phyloP scores from a whole-genome alignment of 345 rosid species.

The Nephelium lappaceum region DNA sequence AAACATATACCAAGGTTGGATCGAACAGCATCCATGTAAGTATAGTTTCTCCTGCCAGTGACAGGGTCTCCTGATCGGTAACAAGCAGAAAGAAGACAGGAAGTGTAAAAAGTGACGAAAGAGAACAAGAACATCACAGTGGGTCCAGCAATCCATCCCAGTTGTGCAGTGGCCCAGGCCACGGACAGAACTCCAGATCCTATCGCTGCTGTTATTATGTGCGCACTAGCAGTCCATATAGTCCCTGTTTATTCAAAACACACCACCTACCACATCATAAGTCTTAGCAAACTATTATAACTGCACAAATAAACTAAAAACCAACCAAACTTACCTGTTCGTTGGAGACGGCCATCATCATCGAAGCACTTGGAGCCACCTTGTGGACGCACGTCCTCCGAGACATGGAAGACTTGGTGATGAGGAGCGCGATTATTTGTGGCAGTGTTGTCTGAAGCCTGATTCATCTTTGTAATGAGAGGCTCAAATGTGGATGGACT shows the following conservation, averaged over 20 bases:
- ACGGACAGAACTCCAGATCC: slow-evolving; percentile 18
- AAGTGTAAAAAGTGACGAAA: background rate
- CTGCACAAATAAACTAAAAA: too few relatives aligned
- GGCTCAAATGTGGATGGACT: too few relatives aligned
- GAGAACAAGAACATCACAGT: background rate
- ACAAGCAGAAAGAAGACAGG: slow-evolving; percentile 11
- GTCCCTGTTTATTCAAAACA: background rate
- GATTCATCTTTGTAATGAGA: slow-evolving; percentile 31
- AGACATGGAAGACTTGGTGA: slow-evolving; percentile 35
- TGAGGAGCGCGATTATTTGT: slow-evolving; percentile 16
- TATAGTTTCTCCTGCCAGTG: background rate
- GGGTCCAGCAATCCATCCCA: slow-evolving; percentile 18
- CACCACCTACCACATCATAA: too few relatives aligned
- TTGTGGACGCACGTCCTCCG: slow-evolving; percentile 41
- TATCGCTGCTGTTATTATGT: background rate
- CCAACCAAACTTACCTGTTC: slow-evolving; percentile 55
- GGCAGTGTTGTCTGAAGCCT: background rate
- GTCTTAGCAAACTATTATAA: background rate
- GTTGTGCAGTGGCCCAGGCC: slow-evolving; percentile 6
- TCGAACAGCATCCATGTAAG: slow-evolving; percentile 14
- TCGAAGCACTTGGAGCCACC: slow-evolving; percentile 63
- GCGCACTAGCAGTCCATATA: background rate
- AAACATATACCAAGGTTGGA: background rate
- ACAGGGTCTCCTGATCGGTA: background rate
- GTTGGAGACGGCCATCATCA: slow-evolving; percentile 70